Percentiles rank a stretch among this genome's conserved stretches.
phyloP scores from a whole-genome alignment of 1,284 basidiomycete species.

The Phaffia rhodozyma region DNA sequence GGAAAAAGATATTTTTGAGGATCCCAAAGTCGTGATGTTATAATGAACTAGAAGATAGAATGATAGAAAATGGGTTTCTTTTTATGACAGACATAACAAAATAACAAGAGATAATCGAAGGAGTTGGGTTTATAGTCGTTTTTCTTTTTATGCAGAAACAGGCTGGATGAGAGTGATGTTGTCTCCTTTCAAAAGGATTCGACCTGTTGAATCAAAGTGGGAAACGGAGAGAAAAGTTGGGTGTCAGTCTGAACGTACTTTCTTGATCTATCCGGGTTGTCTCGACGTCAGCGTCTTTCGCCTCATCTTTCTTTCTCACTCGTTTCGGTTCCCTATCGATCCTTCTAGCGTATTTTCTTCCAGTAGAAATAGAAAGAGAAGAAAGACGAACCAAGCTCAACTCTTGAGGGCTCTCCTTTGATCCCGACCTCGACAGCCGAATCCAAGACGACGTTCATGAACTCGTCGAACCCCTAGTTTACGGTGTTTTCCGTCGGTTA shows the following conservation, averaged over 20 bases:
- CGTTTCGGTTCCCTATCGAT: too few relatives aligned
- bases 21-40: too few relatives aligned
- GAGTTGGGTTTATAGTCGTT: too few relatives aligned
- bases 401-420: slow-evolving; percentile 68
- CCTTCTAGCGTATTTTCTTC: not conserved
- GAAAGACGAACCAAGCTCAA: slow-evolving; percentile 54
- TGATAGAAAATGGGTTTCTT: too few relatives aligned
- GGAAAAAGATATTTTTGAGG: too few relatives aligned
- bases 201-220: slow-evolving; percentile 44
- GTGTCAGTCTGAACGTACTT: not conserved
- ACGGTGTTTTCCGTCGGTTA: not conserved
- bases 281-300: too few relatives aligned
- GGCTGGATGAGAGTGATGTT: slow-evolving; percentile 56
- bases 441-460: slow-evolving; percentile 98
- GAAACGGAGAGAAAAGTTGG: not conserved
- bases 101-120: too few relatives aligned
- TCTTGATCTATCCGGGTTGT: too few relatives aligned
- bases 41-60: too few relatives aligned
- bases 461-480: slow-evolving; percentile 91
- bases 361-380: slow-evolving; percentile 29
- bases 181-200: slow-evolving; percentile 87
- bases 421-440: slow-evolving; percentile 88
- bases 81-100: too few relatives aligned
- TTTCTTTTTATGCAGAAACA: not conserved
- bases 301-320: not conserved